Conservation (phyloP, 2,329 filamentous ascomycete species). For the Dissoconium aciculare region DNA sequence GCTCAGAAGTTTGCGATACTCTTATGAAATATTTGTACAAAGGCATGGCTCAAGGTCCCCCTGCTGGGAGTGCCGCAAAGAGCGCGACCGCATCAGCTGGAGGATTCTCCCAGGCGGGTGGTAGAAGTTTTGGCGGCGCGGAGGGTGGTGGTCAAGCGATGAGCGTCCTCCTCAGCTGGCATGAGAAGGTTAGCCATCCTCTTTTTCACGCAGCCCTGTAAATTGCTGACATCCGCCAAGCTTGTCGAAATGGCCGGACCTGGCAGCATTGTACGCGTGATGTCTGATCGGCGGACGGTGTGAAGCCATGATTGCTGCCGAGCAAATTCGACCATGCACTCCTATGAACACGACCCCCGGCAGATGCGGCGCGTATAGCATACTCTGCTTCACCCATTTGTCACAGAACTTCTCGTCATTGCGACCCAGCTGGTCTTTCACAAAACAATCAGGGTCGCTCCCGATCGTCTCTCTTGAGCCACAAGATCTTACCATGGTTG, state of each 20-base stretch:
- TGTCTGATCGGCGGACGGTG: conserved; percentile 91
- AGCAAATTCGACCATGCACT: no score
- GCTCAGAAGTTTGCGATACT: conserved; percentile 74
- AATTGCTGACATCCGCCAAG: conserved; percentile 19
- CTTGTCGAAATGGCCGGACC: conserved; percentile 84
- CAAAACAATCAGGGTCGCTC: no score
- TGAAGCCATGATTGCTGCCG: conserved; percentile 34
- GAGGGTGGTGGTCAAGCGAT: conserved; percentile 68
- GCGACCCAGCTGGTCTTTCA: no score
- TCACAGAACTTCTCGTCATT: no score
- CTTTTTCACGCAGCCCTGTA: neutral
- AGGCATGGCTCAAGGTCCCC: conserved; percentile 50
- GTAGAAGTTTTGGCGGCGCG: conserved; percentile 36
- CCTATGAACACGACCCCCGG: no score
- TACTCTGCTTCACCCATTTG: no score
- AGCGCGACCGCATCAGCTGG: conserved; percentile 55
- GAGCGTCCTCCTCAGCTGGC: conserved; percentile 96
- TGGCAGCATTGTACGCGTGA: conserved; percentile 77
- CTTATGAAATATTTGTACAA: conserved; percentile 98
- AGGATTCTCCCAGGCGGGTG: conserved; percentile 67
- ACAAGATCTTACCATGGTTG: no score
- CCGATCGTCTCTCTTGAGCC: no score
- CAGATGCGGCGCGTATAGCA: no score
- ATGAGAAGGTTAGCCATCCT: conserved; percentile 56
- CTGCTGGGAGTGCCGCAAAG: conserved; percentile 14